Evolutionary conservation across 1,139 yeast species (phyloP).

Genomic region (Debaryomyces robertsiae): DNA sequence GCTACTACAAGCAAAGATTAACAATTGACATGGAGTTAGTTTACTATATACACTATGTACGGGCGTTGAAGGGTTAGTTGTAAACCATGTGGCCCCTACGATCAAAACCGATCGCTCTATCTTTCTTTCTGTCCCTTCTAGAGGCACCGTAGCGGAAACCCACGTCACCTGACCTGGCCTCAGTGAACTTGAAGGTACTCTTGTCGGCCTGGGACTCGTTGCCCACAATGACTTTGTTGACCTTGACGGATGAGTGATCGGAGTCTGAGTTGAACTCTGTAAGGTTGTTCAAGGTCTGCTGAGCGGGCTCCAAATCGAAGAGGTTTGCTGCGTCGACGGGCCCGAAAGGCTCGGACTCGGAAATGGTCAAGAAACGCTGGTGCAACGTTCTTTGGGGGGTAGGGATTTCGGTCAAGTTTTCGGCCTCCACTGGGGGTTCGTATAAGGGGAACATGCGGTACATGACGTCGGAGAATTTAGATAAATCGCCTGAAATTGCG

Average conservation of each 20-base stretch:
- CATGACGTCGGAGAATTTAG: constrained; percentile 60
- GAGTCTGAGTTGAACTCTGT: constrained; percentile 54
- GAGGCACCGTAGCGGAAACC: constrained; percentile 93
- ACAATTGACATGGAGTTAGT: background rate
- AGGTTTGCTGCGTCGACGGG: constrained; percentile 94
- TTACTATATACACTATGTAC: constrained; percentile 16
- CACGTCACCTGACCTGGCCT: constrained; percentile 77
- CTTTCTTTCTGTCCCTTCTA: constrained; percentile 84
- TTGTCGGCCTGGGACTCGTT: constrained; percentile 58
- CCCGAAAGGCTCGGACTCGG: constrained; percentile 96
- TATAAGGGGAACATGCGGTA: constrained; percentile 82
- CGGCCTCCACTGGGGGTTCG: constrained; percentile 48
- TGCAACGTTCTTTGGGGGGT: constrained; percentile 81
- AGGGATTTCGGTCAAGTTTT: constrained; percentile 91
- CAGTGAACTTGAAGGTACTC: constrained; percentile 69
- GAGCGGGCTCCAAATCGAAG: constrained; percentile 83
- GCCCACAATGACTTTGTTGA: constrained; percentile 48
- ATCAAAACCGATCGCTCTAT: constrained; percentile 77
- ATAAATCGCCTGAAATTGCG: constrained; percentile 52
- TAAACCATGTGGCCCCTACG: constrained; percentile 65
- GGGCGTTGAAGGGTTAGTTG: constrained; percentile 17
- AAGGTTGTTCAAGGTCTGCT: constrained; percentile 67
- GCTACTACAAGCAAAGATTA: no score
- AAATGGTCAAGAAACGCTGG: constrained; percentile 84
- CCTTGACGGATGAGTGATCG: constrained; percentile 23